phyloP scores from a whole-genome alignment of 805 yeast genomes.

The Metschnikowia noctiluminum region DNA sequence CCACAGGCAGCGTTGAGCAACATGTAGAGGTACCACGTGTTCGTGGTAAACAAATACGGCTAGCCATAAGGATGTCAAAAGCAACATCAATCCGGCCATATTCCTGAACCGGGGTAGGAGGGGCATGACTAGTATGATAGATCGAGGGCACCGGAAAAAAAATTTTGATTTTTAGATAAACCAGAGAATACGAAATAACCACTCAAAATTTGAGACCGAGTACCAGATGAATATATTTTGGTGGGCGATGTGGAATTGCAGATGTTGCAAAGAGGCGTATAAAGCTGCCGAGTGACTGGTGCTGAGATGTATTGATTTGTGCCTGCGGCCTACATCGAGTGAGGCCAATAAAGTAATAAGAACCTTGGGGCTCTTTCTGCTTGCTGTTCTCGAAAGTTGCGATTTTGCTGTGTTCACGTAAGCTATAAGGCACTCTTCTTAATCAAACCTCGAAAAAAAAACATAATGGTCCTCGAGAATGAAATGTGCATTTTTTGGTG shows the following conservation, averaged over 20 bases:
- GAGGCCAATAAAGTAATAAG: not conserved
- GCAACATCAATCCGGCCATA: conserved; percentile 25
- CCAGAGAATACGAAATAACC: not conserved
- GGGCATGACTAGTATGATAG: not conserved
- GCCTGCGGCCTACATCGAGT: not conserved
- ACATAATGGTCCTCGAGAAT: too few relatives aligned
- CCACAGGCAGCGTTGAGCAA: conserved; percentile 34
- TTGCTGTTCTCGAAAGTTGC: not conserved
- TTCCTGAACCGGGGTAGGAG: conserved; percentile 21
- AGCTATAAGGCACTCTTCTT: too few relatives aligned
- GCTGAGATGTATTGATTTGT: conserved; percentile 1
- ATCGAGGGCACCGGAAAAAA: not conserved
- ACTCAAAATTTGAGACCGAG: not conserved
- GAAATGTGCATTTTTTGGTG: too few relatives aligned
- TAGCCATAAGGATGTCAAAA: conserved; percentile 28
- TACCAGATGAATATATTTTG: too few relatives aligned
- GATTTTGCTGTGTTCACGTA: too few relatives aligned
- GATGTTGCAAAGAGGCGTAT: not conserved
- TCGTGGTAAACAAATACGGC: conserved; percentile 32
- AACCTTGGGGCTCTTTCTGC: not conserved
- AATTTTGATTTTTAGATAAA: not conserved
- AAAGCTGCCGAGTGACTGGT: not conserved
- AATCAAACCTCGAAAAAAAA: too few relatives aligned
- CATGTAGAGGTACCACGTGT: conserved; percentile 25
- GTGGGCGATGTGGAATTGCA: not conserved